Conservation (phyloP, 441 rosid species). For the Adansonia grandidieri region DNA sequence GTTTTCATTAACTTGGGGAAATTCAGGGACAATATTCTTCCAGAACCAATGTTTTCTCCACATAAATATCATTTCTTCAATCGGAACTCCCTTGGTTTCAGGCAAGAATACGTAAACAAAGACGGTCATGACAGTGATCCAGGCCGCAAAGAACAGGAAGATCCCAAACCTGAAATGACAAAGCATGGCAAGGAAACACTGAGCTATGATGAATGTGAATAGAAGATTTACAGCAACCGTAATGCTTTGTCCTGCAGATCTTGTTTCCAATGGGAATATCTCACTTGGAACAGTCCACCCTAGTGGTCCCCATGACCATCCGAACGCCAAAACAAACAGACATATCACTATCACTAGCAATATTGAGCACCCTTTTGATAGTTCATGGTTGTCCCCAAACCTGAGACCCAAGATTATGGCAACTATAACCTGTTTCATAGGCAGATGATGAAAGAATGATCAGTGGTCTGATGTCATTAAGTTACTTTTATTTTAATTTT, state of each 20-base stretch:
- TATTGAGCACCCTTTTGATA: slow-evolving; percentile 64
- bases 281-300: slow-evolving; percentile 96
- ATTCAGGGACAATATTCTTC: slow-evolving; percentile 59
- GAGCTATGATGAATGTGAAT: slow-evolving; percentile 80
- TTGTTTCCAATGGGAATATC: slow-evolving; percentile 76
- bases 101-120: slow-evolving; percentile 74
- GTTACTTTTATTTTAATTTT: no score
- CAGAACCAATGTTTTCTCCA: slow-evolving; percentile 97
- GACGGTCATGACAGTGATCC: slow-evolving; percentile 73
- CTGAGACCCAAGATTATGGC: slow-evolving; percentile 71
- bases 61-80: slow-evolving; percentile 81
- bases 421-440: slow-evolving; percentile 55
- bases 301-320: slow-evolving; percentile 96
- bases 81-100: slow-evolving; percentile 87
- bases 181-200: slow-evolving; percentile 69
- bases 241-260: slow-evolving; percentile 90
- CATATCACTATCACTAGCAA: slow-evolving; percentile 70
- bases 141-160: slow-evolving; percentile 83
- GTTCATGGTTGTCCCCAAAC: slow-evolving; percentile 57
- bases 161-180: slow-evolving; percentile 77
- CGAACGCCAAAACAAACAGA: slow-evolving; percentile 80
- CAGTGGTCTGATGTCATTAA: background rate
- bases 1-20: slow-evolving; percentile 26
- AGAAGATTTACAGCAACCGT: slow-evolving; percentile 86
- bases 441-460: background rate